These are phyloP conservation scores for Microascus cirrosus DNA, from an alignment of 2,329 filamentous ascomycete species.

Conservation along the genomic window DNA sequence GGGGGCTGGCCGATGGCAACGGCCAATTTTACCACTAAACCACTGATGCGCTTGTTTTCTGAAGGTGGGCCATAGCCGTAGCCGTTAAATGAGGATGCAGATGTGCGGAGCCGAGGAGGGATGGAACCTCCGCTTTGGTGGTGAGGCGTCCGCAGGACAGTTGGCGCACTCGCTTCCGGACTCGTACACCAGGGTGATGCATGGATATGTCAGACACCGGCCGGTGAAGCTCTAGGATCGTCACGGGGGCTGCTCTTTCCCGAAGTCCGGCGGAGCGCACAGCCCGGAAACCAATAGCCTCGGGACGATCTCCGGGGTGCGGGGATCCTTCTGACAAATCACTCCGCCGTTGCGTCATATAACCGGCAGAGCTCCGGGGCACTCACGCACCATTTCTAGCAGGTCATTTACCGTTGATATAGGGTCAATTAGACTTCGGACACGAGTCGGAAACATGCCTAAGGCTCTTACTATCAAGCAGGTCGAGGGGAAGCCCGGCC, in stretches of 20 bases:
- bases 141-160: too few relatives aligned
- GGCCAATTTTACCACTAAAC: too few relatives aligned
- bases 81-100: too few relatives aligned
- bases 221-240: background rate
- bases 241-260: background rate
- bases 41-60: too few relatives aligned
- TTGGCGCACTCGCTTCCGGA: too few relatives aligned
- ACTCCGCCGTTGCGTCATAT: background rate
- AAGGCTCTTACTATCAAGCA: conserved; percentile 53
- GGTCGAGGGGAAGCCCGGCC: conserved; percentile 70
- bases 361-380: background rate
- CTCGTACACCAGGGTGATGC: too few relatives aligned
- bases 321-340: background rate
- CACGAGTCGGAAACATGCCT: conserved; percentile 27
- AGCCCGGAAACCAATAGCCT: background rate
- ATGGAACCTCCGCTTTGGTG: too few relatives aligned
- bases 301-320: background rate
- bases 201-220: too few relatives aligned
- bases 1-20: too few relatives aligned
- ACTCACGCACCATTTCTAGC: too few relatives aligned
- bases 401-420: background rate
- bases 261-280: background rate
- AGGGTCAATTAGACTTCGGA: background rate
- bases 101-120: too few relatives aligned
- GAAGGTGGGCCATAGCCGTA: too few relatives aligned